Conservation (phyloP, 805 yeast species). For the Spathaspora sp. region DNA sequence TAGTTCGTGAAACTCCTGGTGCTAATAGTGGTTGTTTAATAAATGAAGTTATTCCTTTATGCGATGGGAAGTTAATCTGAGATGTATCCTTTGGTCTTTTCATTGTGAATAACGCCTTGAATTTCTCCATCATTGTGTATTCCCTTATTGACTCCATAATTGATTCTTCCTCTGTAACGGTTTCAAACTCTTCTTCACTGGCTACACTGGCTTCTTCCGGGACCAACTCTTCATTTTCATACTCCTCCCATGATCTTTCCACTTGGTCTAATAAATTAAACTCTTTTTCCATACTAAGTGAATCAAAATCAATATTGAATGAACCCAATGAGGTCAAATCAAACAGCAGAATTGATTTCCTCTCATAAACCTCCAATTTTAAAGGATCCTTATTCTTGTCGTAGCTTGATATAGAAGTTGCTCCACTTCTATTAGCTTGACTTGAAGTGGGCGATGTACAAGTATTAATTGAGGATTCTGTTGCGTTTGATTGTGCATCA, state of each 20-base stretch:
- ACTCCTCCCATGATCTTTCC: not conserved
- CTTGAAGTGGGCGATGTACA: not conserved
- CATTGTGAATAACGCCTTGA: not conserved
- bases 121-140: not conserved
- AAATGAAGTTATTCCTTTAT: not conserved
- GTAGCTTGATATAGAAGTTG: slow-evolving; percentile 1
- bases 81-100: not conserved
- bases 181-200: not conserved
- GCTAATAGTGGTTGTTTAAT: not conserved
- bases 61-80: not conserved
- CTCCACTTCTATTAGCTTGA: not conserved
- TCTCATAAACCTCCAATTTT: slow-evolving; percentile 1
- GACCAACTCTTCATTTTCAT: not conserved
- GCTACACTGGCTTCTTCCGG: not conserved
- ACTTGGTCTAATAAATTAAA: not conserved
- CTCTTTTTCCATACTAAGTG: slow-evolving; percentile 4
- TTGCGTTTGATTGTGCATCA: not conserved
- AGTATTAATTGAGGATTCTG: not conserved
- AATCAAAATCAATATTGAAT: slow-evolving; percentile 5
- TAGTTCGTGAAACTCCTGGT: not conserved
- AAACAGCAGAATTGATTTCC: not conserved
- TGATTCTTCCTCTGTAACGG: not conserved
- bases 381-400: not conserved
- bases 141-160: slow-evolving; percentile 1
- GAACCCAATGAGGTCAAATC: slow-evolving; percentile 3